Percentiles rank a stretch among this genome's conserved stretches.
These are phyloP conservation scores for Barbarea vulgaris DNA, from an alignment of 345 rosid genomes.

Conservation along the genomic window DNA sequence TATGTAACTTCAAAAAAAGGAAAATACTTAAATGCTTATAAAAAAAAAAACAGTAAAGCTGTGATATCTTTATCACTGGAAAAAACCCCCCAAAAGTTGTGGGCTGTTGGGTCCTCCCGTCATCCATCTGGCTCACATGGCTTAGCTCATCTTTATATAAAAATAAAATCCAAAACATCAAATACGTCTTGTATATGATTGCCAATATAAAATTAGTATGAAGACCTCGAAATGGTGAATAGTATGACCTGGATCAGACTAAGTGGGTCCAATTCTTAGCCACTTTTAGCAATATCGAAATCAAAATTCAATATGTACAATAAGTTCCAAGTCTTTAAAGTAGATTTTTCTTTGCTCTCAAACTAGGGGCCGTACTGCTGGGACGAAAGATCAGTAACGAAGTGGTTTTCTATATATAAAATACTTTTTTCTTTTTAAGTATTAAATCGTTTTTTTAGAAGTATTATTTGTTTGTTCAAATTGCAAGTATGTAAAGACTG, in stretches of 20 bases:
- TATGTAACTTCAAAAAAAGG: conserved; percentile 29
- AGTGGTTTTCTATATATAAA: neutral
- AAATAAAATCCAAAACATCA: conserved; percentile 15
- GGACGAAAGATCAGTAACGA: conserved; percentile 18
- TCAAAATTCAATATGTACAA: neutral
- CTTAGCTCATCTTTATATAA: conserved; percentile 30
- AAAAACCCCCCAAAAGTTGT: conserved; percentile 24
- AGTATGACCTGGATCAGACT: conserved; percentile 25
- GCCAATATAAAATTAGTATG: neutral
- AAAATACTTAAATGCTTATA: conserved; percentile 8
- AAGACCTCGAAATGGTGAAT: conserved; percentile 38
- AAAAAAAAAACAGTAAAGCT: conserved; percentile 11
- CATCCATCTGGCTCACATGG: conserved; percentile 41
- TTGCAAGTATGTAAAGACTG: neutral
- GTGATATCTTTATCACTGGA: conserved; percentile 3
- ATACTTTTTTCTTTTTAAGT: neutral
- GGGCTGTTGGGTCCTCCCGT: conserved; percentile 37
- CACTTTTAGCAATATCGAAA: neutral
- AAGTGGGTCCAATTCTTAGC: conserved; percentile 34
- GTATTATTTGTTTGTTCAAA: neutral
- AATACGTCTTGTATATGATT: conserved; percentile 23
- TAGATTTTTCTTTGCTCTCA: conserved; percentile 17
- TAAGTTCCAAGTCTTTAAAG: conserved; percentile 17
- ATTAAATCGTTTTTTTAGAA: neutral
- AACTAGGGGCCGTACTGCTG: conserved; percentile 39